phyloP scores from a whole-genome alignment of 495 filamentous ascomycete species.

The Pseudomonodictys pantanalensis region DNA sequence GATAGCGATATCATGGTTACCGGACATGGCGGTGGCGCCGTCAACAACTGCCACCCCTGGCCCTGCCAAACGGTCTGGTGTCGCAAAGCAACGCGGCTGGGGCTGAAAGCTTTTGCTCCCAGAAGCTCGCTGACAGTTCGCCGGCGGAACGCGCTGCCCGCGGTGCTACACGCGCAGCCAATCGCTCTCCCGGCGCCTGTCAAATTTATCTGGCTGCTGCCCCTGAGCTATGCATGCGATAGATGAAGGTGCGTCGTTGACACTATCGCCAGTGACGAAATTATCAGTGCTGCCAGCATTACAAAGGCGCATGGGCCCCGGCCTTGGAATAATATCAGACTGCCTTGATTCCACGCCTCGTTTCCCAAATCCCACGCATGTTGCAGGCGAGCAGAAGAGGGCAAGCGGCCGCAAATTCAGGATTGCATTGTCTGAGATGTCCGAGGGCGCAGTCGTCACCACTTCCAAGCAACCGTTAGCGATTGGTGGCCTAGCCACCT shows the following conservation, averaged over 20 bases:
- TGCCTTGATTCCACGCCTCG: conserved; percentile 8
- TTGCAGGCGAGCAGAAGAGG: neutral
- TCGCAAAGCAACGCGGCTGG: neutral
- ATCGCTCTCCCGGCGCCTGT: conserved; percentile 5
- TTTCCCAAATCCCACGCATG: neutral
- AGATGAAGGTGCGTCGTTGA: conserved; percentile 3
- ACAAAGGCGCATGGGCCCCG: neutral
- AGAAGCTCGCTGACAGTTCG: neutral
- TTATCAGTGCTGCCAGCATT: neutral
- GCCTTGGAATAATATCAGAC: conserved; percentile 12
- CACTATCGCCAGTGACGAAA: conserved; percentile 13
- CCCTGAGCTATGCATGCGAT: conserved; percentile 20
- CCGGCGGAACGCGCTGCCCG: neutral
- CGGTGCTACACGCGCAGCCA: neutral
- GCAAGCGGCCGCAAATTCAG: neutral
- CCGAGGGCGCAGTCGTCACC: too few relatives aligned
- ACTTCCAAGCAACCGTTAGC: too few relatives aligned
- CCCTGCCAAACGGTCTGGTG: neutral
- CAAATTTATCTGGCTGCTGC: conserved; percentile 3
- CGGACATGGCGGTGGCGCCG: conserved; percentile 21
- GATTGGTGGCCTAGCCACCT: too few relatives aligned
- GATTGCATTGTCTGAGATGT: too few relatives aligned
- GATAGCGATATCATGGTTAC: conserved; percentile 13
- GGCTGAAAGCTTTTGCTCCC: conserved; percentile 1
- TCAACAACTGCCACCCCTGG: neutral